A percentile compares a stretch with the other conserved stretches of the same genome.
Evolutionary conservation across 1,284 basidiomycete genomes (phyloP).

Genomic region (Vanrija pseudolonga): DNA sequence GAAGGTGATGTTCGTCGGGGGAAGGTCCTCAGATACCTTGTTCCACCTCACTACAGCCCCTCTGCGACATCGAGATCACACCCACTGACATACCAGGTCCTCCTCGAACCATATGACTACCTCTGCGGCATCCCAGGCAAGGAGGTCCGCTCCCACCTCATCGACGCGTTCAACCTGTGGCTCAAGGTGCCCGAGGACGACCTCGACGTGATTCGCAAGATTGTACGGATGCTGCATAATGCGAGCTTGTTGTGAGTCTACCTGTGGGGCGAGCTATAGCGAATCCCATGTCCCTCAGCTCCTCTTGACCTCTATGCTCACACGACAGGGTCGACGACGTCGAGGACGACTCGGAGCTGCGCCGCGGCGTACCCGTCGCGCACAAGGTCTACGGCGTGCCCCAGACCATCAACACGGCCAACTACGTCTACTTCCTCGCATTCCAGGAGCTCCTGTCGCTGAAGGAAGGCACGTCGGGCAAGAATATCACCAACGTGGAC

Average conservation of each 20-base stretch:
- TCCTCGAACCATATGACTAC: slow-evolving; percentile 88
- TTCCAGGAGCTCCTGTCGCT: slow-evolving; percentile 72
- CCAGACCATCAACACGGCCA: slow-evolving; percentile 96
- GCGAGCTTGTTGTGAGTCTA: slow-evolving; percentile 78
- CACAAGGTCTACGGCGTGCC: slow-evolving; percentile 95
- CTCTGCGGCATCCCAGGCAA: slow-evolving; percentile 84
- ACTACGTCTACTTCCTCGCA: slow-evolving; percentile 92
- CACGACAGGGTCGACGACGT: slow-evolving; percentile 84
- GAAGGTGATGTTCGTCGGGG: too few species aligned
- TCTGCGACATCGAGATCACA: neutral
- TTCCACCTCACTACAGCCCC: neutral
- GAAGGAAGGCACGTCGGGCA: slow-evolving; percentile 55
- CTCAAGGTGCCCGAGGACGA: slow-evolving; percentile 71
- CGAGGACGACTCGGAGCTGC: slow-evolving; percentile 87
- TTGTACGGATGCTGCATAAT: slow-evolving; percentile 92
- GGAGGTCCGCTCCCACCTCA: slow-evolving; percentile 83
- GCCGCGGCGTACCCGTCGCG: slow-evolving; percentile 80
- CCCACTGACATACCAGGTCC: slow-evolving; percentile 10
- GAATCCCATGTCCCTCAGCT: neutral
- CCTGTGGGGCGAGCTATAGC: neutral
- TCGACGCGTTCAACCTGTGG: slow-evolving; percentile 94
- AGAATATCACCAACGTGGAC: slow-evolving; percentile 16
- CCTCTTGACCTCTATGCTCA: neutral
- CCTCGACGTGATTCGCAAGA: slow-evolving; percentile 67
- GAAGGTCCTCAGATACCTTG: too few species aligned